phyloP scores from a whole-genome alignment of 305 asterid genomes.

The Rubia tinctorum region DNA sequence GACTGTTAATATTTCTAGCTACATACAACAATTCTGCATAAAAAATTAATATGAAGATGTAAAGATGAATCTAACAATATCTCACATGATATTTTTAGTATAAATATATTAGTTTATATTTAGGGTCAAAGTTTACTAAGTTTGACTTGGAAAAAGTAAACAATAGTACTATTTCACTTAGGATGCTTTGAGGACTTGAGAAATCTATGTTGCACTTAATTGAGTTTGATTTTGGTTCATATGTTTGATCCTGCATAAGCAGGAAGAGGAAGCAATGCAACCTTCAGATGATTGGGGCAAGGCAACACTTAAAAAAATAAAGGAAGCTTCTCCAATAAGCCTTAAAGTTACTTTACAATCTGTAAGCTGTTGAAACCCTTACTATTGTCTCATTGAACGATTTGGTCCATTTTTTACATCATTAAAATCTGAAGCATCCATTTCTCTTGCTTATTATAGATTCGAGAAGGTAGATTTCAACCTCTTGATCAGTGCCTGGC shows the following conservation, averaged over 20 bases:
- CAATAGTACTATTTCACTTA: not conserved
- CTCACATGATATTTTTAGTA: no score
- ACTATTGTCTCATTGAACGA: not conserved
- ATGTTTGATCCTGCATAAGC: slow-evolving; percentile 13
- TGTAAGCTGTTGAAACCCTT: slow-evolving; percentile 40
- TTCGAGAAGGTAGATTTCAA: slow-evolving; percentile 92
- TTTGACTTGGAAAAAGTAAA: no score
- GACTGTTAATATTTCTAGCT: no score
- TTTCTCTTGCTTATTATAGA: slow-evolving; percentile 37
- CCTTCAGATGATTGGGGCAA: slow-evolving; percentile 46
- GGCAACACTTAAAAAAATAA: slow-evolving; percentile 46
- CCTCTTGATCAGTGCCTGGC: slow-evolving; percentile 88
- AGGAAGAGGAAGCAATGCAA: slow-evolving; percentile 61
- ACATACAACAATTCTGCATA: no score
- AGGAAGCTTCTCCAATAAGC: slow-evolving; percentile 88
- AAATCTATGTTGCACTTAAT: not conserved
- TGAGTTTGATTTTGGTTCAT: not conserved
- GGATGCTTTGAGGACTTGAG: not conserved
- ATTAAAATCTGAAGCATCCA: slow-evolving; percentile 6
- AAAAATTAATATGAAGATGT: no score
- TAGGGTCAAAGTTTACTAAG: no score
- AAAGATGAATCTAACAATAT: no score
- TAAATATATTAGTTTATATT: no score
- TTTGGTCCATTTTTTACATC: not conserved
- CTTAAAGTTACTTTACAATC: slow-evolving; percentile 89